Evolutionary conservation across 208 protist genomes (phyloP).

Genomic region (Trypanosoma avium): DNA sequence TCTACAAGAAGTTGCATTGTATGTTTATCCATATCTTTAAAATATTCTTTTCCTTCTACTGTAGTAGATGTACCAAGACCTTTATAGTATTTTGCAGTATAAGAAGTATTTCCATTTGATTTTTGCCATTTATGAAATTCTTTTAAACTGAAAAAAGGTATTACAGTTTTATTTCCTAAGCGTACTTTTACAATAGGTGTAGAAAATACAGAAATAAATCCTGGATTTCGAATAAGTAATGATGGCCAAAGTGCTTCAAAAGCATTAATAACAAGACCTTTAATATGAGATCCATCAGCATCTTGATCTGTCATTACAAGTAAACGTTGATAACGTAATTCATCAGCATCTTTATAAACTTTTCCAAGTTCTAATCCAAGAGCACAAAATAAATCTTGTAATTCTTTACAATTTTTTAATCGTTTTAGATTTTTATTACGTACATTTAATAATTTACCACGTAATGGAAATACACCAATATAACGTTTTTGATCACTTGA

Average conservation of each 20-base stretch:
- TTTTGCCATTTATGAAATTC: constrained; percentile 97
- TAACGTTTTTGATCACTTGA: constrained; percentile 94
- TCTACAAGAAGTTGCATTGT: constrained; percentile 93
- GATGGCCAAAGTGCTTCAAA: constrained; percentile 99
- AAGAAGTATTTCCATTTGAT: constrained; percentile 54
- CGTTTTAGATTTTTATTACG: constrained; percentile 92
- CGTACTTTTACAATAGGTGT: constrained; percentile 99
- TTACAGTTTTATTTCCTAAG: constrained; percentile 71
- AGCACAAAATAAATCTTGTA: constrained; percentile 88
- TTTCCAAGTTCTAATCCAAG: constrained; percentile 83
- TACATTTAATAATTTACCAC: constrained; percentile 98
- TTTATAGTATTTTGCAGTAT: constrained; percentile 99
- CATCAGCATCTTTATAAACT: constrained; percentile 62
- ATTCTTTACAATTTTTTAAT: constrained; percentile 93
- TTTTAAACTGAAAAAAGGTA: constrained; percentile 98
- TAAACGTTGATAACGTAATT: constrained; percentile 98
- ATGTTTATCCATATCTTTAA: constrained; percentile 95
- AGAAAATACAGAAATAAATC: constrained; percentile 96
- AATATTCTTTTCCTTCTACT: constrained; percentile 99
- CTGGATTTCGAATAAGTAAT: constrained; percentile 90
- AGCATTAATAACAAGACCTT: constrained; percentile 99
- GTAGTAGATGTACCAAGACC: constrained; percentile 97
- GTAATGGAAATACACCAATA: constrained; percentile 98
- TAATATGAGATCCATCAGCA: constrained; percentile 99
- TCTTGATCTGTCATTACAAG: constrained; percentile 99